Conservation (phyloP, 2,329 filamentous ascomycete genomes). For the Beauveria scarabaeidicola region DNA sequence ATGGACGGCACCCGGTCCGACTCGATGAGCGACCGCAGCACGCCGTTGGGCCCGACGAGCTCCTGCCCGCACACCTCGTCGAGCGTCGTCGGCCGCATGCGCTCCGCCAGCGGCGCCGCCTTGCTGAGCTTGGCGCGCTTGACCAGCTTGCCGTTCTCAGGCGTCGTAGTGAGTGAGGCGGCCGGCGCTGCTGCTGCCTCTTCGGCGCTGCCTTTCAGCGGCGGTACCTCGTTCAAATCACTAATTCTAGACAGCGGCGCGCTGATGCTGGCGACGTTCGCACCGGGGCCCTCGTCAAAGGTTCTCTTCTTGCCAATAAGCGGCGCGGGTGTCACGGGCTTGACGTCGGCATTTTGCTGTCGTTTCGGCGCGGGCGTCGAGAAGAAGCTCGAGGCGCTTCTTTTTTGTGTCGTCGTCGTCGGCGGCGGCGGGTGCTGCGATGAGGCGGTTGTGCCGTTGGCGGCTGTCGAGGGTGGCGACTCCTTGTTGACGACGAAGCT, state of each 20-base stretch:
- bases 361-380: slow-evolving; percentile 52
- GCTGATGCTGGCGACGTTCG: slow-evolving; percentile 9
- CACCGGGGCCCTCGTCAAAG: slow-evolving; percentile 47
- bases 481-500: slow-evolving; percentile 52
- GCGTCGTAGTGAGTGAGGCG: background rate
- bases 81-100: slow-evolving; percentile 78
- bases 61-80: slow-evolving; percentile 89
- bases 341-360: slow-evolving; percentile 32
- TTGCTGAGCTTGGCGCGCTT: slow-evolving; percentile 64
- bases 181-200: background rate
- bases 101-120: slow-evolving; percentile 79
- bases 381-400: slow-evolving; percentile 51
- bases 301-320: slow-evolving; percentile 39
- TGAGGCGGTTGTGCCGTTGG: slow-evolving; percentile 18
- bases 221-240: background rate
- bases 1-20: slow-evolving; percentile 82
- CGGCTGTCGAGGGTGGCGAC: slow-evolving; percentile 22
- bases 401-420: slow-evolving; percentile 39
- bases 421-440: slow-evolving; percentile 19
- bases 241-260: slow-evolving; percentile 10
- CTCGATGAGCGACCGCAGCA: slow-evolving; percentile 80
- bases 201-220: slow-evolving; percentile 4
- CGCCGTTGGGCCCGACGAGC: slow-evolving; percentile 74
- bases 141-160: slow-evolving; percentile 30
- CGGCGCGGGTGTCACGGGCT: slow-evolving; percentile 22